These are phyloP conservation scores for Fusarium sp. DNA, from an alignment of 2,329 filamentous ascomycete species.

Conservation along the genomic window DNA sequence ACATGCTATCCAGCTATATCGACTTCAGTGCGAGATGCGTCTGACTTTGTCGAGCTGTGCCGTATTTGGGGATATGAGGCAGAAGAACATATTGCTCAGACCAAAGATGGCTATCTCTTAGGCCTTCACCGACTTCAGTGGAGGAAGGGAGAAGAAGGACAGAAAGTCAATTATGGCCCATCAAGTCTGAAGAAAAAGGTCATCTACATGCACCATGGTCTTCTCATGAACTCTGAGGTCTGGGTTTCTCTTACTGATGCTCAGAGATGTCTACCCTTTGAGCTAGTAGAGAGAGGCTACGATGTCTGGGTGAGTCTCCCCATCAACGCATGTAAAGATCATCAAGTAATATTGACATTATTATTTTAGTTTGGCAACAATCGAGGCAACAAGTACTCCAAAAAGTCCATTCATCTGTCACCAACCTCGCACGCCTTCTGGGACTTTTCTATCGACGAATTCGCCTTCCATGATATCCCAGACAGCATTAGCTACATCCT, in stretches of 20 bases:
- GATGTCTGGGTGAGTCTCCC: slow-evolving; percentile 84
- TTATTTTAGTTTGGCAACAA: slow-evolving; percentile 88
- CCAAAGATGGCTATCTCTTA: slow-evolving; percentile 91
- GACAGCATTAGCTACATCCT: slow-evolving; percentile 95
- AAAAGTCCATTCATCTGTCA: slow-evolving; percentile 84
- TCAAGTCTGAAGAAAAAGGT: slow-evolving; percentile 83
- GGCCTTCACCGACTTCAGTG: slow-evolving; percentile 90
- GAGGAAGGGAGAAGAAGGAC: slow-evolving; percentile 83
- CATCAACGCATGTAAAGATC: neutral
- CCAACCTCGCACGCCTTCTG: slow-evolving; percentile 86
- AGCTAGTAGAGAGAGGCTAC: slow-evolving; percentile 89
- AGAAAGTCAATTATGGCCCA: slow-evolving; percentile 79
- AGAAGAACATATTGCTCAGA: slow-evolving; percentile 96
- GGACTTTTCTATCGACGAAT: slow-evolving; percentile 99
- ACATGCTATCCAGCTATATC: slow-evolving; percentile 75
- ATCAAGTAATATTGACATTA: slow-evolving; percentile 43
- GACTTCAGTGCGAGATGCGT: slow-evolving; percentile 83
- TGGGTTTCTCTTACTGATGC: slow-evolving; percentile 95
- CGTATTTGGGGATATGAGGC: slow-evolving; percentile 90
- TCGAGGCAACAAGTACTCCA: slow-evolving; percentile 98
- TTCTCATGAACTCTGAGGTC: slow-evolving; percentile 99
- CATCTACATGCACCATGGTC: slow-evolving; percentile 92
- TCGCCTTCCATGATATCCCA: slow-evolving; percentile 97
- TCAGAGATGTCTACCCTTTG: slow-evolving; percentile 87
- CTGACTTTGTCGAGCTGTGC: slow-evolving; percentile 96